Conservation (phyloP, 306 rosid species). For the Aeschynomene evenia region DNA sequence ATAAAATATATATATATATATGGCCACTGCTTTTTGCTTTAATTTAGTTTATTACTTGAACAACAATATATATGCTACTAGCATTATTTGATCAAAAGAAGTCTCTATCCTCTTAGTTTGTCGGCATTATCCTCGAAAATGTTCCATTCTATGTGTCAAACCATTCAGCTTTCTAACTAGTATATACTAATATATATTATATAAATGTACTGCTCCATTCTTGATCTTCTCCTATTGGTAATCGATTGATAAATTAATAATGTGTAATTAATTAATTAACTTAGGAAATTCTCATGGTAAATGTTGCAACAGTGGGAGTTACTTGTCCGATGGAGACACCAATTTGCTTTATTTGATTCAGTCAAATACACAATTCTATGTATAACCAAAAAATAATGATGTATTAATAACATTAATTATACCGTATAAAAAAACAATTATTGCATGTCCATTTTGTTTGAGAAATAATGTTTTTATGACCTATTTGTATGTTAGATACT, state of each 20-base stretch:
- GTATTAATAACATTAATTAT: no score
- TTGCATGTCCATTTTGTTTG: neutral
- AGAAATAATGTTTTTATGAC: neutral
- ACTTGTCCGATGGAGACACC: neutral
- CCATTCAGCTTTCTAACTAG: constrained; percentile 24
- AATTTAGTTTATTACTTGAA: constrained; percentile 47
- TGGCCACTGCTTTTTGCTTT: constrained; percentile 48
- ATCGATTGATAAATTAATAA: neutral
- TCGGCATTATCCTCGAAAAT: constrained; percentile 61
- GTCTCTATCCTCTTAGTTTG: constrained; percentile 69
- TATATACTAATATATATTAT: neutral
- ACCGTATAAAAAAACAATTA: neutral
- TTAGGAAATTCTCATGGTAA: constrained; percentile 6
- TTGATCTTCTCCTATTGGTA: neutral
- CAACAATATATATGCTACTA: constrained; percentile 27
- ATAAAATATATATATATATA: constrained; percentile 38
- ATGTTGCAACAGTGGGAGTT: neutral
- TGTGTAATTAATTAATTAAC: constrained; percentile 6
- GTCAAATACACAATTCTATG: constrained; percentile 33
- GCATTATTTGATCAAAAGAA: constrained; percentile 42
- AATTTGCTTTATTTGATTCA: neutral
- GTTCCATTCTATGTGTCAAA: constrained; percentile 52
- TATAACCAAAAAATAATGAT: no score
- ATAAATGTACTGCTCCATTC: constrained; percentile 20
- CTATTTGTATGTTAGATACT: no score